Evolutionary conservation across 805 yeast species (phyloP).

Genomic region (Candida boidinii): DNA sequence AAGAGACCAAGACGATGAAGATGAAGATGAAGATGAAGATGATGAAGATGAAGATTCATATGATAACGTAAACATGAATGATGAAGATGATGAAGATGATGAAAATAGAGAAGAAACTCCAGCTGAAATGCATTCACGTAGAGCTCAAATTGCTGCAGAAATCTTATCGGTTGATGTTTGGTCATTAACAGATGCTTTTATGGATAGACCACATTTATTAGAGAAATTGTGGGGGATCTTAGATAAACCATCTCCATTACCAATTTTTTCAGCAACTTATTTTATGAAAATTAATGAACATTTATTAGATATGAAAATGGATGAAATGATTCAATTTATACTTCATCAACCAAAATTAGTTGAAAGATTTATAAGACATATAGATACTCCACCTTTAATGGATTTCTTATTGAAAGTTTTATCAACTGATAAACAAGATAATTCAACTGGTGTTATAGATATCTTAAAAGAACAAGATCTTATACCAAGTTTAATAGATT

Average conservation of each 20-base stretch:
- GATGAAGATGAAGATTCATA: slow-evolving; percentile 19
- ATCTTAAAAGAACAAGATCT: slow-evolving; percentile 63
- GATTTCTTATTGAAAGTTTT: slow-evolving; percentile 84
- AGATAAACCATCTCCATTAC: slow-evolving; percentile 56
- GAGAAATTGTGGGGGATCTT: slow-evolving; percentile 73
- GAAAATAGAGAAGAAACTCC: slow-evolving; percentile 24
- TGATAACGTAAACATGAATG: slow-evolving; percentile 11
- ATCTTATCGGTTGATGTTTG: slow-evolving; percentile 87
- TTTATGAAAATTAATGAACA: slow-evolving; percentile 91
- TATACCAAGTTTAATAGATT: slow-evolving; percentile 63
- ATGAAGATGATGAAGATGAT: slow-evolving; percentile 22
- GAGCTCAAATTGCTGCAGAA: slow-evolving; percentile 76
- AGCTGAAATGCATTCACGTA: slow-evolving; percentile 25
- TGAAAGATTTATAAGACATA: slow-evolving; percentile 71
- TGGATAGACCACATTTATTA: slow-evolving; percentile 62
- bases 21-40: slow-evolving; percentile 13
- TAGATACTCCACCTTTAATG: slow-evolving; percentile 91
- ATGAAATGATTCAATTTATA: slow-evolving; percentile 66
- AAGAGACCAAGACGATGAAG: slow-evolving; percentile 9
- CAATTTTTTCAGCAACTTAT: slow-evolving; percentile 74
- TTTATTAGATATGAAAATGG: slow-evolving; percentile 79
- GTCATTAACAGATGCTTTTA: slow-evolving; percentile 85
- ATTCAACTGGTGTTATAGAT: slow-evolving; percentile 81
- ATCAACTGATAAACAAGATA: slow-evolving; percentile 86
- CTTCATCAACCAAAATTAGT: slow-evolving; percentile 63